Conservation (phyloP, 78 protist species). For the Trichosphaerium sp. region DNA sequence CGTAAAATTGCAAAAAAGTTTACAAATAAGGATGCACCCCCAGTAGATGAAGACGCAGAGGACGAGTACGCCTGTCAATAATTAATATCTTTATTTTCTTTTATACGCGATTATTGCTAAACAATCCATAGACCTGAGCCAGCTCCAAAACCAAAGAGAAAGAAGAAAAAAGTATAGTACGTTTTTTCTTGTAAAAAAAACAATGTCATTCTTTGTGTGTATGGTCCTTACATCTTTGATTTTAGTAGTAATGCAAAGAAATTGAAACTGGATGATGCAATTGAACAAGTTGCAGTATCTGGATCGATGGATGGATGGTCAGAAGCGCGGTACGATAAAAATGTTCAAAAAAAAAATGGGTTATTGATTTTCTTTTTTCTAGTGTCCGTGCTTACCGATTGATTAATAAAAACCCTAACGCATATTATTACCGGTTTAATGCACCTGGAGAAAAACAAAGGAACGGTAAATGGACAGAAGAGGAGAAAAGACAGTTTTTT, state of each 20-base stretch:
- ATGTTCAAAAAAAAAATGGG: constrained; percentile 1
- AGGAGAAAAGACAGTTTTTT: constrained; percentile 20
- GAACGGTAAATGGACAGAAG: constrained; percentile 36
- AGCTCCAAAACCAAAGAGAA: not conserved
- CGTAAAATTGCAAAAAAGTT: not conserved
- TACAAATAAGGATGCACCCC: too few species aligned
- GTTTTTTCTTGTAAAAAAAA: not conserved
- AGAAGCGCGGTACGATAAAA: not conserved
- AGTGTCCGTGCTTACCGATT: not conserved
- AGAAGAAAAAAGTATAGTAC: not conserved
- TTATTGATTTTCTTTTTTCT: not conserved
- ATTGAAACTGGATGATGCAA: not conserved
- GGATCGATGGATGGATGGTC: constrained; percentile 35
- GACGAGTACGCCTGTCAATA: too few species aligned
- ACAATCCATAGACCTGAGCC: not conserved
- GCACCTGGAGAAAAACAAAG: constrained; percentile 27
- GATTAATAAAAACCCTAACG: constrained; percentile 44
- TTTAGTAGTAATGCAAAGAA: not conserved
- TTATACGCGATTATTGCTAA: not conserved
- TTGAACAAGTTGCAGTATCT: not conserved
- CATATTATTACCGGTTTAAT: constrained; percentile 59
- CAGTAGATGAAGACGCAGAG: too few species aligned
- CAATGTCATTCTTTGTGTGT: not conserved
- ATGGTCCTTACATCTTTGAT: not conserved
- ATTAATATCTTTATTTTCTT: too few species aligned